Percentiles rank a stretch among this genome's conserved stretches.
Conservation (phyloP, 805 yeast genomes). For the Yamadazyma phyllophila region DNA sequence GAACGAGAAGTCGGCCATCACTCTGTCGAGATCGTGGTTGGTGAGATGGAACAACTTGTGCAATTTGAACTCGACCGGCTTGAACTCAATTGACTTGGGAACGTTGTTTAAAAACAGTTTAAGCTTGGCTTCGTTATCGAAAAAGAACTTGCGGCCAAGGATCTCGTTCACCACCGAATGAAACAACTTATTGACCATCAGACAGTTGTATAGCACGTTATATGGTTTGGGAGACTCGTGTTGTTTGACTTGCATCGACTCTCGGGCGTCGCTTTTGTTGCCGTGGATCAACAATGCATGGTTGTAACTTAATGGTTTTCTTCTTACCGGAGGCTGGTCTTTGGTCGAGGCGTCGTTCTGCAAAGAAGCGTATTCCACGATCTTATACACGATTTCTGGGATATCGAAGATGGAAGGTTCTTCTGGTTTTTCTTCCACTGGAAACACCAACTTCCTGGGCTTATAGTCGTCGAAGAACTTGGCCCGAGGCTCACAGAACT, state of each 20-base stretch:
- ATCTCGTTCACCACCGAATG: slow-evolving; percentile 51
- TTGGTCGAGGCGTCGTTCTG: slow-evolving; percentile 53
- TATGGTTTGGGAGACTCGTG: slow-evolving; percentile 6
- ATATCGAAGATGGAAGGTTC: slow-evolving; percentile 55
- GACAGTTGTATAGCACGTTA: slow-evolving; percentile 53
- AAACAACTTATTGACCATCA: slow-evolving; percentile 71
- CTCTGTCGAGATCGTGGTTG: slow-evolving; percentile 48
- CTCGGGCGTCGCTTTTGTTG: slow-evolving; percentile 45
- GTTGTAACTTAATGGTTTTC: slow-evolving; percentile 65
- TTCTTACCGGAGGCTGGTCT: slow-evolving; percentile 57
- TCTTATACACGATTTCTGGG: slow-evolving; percentile 71
- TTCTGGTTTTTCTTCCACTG: neutral
- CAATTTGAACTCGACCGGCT: slow-evolving; percentile 52
- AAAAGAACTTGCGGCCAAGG: slow-evolving; percentile 54
- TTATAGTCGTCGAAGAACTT: slow-evolving; percentile 7
- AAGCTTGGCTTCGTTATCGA: slow-evolving; percentile 49
- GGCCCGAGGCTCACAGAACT: neutral
- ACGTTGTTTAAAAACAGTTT: slow-evolving; percentile 29
- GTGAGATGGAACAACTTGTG: slow-evolving; percentile 54
- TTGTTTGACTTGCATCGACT: slow-evolving; percentile 34
- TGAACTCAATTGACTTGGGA: slow-evolving; percentile 19
- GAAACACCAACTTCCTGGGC: slow-evolving; percentile 1
- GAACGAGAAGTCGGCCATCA: slow-evolving; percentile 42
- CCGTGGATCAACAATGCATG: slow-evolving; percentile 71
- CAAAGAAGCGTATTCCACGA: slow-evolving; percentile 59